Base-by-base conservation (phyloP, 345 rosid genomes). In the Gossypium thurberi region DNA sequence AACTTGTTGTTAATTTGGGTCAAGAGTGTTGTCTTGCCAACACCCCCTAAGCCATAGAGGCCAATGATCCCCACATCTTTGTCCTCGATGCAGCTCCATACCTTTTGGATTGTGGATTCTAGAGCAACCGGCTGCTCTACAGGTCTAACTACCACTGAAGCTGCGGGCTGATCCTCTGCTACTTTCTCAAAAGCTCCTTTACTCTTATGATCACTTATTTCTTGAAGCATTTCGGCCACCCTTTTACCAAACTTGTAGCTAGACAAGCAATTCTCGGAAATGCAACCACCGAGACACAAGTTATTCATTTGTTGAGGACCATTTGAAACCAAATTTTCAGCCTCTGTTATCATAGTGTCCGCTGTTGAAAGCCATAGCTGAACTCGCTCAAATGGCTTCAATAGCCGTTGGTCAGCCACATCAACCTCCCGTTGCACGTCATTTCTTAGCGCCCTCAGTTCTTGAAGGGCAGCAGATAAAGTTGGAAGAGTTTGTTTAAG, bases 141-240 rank as follows among this genome's bases (percentile, higher is more conserved):
- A 47, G 50, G 50, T 10, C 50, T 47, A 8, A 46, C 11, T 46
- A 2, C 50, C 11, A 47, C 50, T 11, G 50, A 47, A 47, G 50
- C 15, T 11, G 20, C 15, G n/a, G 15, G 47, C 6, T 0, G 0
- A 10, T 37, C 11, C n/a, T 10, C 63, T 0, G 76, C 81, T 59
- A 82, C 78, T 10, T 60, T 76, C 11, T 71, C 78, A 46, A 82
- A 82, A 11, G 56, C 78, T 74, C 82, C 82, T 74, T 74, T 55
- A 47, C 69, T 71, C 66, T 70, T 79, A n/a, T 76, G 65, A 43
- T 77, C 76, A 13, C 51, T 65, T 59, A 82, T 75, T 67, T 76
- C 80, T 71, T 67, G 72, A 14, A 74, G 47, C 69, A 70, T 74
- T 72, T 74, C 71, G 68, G 74, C 69, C 42, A 82, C 61, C 61